Conservation (phyloP, 2,329 filamentous ascomycete species). For the Colletotrichum liriopes region DNA sequence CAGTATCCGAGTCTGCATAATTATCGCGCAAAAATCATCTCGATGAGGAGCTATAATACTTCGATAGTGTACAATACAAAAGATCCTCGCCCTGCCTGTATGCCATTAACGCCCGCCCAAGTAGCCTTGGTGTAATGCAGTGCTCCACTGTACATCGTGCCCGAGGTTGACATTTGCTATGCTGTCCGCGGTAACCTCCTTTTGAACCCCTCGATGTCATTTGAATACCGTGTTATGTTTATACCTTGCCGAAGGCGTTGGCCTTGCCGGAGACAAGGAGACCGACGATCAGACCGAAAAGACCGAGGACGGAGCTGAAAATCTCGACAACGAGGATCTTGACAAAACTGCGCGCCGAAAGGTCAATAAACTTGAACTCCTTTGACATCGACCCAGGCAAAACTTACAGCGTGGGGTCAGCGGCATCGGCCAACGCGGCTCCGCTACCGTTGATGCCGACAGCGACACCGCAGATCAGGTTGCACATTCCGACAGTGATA, state of each 20-base stretch:
- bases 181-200: conserved; percentile 22
- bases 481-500: conserved; percentile 94
- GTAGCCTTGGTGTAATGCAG: conserved; percentile 45
- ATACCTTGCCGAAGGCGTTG: conserved; percentile 73
- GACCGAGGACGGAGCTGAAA: conserved; percentile 96
- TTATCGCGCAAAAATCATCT: conserved; percentile 34
- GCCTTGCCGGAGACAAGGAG: conserved; percentile 91
- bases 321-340: conserved; percentile 99
- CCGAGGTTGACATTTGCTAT: conserved; percentile 33
- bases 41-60: conserved; percentile 41
- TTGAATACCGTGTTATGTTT: conserved; percentile 22
- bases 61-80: conserved; percentile 44
- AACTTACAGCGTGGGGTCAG: conserved; percentile 88
- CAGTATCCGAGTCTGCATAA: rapidly evolving
- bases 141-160: conserved; percentile 40
- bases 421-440: conserved; percentile 95
- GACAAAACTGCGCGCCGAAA: conserved; percentile 79
- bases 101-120: conserved; percentile 45
- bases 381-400: not conserved
- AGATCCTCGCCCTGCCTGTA: conserved; percentile 44
- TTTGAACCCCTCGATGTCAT: conserved; percentile 7
- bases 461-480: conserved; percentile 94
- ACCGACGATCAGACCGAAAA: conserved; percentile 97
- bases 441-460: conserved; percentile 99
- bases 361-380: conserved; percentile 47